Base-by-base conservation (phyloP, 331 rosid genomes). In the Dryas integrifolia region DNA sequence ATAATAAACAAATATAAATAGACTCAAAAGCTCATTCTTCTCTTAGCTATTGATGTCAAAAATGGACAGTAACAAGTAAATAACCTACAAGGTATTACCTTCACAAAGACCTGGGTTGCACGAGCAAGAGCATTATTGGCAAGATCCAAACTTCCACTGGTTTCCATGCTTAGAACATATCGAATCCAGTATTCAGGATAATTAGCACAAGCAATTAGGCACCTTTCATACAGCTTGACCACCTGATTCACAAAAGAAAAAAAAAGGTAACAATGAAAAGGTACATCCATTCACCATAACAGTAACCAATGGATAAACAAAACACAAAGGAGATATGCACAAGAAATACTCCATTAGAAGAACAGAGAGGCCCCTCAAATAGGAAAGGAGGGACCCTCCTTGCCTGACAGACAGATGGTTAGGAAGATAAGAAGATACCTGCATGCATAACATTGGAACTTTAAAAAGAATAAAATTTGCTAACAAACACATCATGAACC, bases 311-410 rank as follows among this genome's bases (percentile, higher is more conserved):
- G 68, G 58, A 72, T 70, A 76, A 82, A 77, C 82, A 79, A 86
- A 88, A 87, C 97, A 86, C 76, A 75, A 75, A 50, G 76, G 86
- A 81, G 84, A 83, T 78, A 78, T 86, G 88, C 90, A 83, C 83
- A 86, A 88, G 93, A 92, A 86, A 88, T 95, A 91, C 97, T 95
- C 97, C 92, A 11, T 83, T 79, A 85, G 91, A 49, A 85, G 93
- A 85, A 88, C 84, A 95, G 89, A 95, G 98, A 90, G 98, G 97
- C 91, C 99, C 99, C 99, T 86, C 97, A 83, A 87, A 84, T 87
- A 89, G 70, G 92, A 87, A 81, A 84, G 77, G 97, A 92, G 98
- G 99, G 98, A 88, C 97, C 98, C 96, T 95, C 97, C 96, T 89
- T 88, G 99, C 90, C 88, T 88, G 92, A 82, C 73, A 81, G 90